Evolutionary conservation across 306 rosid species (phyloP).

Genomic region (Castanea mollissima): DNA sequence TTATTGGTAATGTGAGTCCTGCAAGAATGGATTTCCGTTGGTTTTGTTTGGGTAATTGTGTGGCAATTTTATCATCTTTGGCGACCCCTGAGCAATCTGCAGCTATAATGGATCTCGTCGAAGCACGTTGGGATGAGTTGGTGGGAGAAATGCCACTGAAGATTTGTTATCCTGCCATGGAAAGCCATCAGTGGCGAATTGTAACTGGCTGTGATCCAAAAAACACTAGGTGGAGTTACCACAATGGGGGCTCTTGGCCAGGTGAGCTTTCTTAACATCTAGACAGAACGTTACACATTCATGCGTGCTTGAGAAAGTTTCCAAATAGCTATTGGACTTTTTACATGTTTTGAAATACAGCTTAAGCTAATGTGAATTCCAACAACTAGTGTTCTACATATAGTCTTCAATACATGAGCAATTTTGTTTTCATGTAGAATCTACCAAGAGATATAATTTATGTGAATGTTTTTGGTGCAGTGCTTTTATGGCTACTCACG

Average conservation of each 20-base stretch:
- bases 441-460: neutral
- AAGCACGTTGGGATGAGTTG: constrained; percentile 37
- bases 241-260: constrained; percentile 51
- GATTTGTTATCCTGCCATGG: constrained; percentile 32
- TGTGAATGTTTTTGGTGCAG: constrained; percentile 6
- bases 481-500: constrained; percentile 36
- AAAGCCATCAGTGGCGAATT: constrained; percentile 31
- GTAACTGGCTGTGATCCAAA: constrained; percentile 41
- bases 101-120: constrained; percentile 42
- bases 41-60: constrained; percentile 40
- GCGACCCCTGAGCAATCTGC: constrained; percentile 37
- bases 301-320: neutral
- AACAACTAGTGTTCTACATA: neutral
- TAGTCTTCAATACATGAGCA: neutral
- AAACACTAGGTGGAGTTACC: constrained; percentile 43
- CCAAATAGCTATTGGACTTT: neutral
- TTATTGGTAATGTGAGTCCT: constrained; percentile 41
- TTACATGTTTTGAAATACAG: neutral
- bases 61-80: constrained; percentile 37
- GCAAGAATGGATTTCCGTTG: constrained; percentile 44
- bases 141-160: constrained; percentile 43
- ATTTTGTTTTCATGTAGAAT: neutral
- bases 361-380: neutral
- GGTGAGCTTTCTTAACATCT: constrained; percentile 11
- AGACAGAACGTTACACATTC: neutral